phyloP scores from a whole-genome alignment of 805 yeast genomes.

The Teunomyces gatunensis region DNA sequence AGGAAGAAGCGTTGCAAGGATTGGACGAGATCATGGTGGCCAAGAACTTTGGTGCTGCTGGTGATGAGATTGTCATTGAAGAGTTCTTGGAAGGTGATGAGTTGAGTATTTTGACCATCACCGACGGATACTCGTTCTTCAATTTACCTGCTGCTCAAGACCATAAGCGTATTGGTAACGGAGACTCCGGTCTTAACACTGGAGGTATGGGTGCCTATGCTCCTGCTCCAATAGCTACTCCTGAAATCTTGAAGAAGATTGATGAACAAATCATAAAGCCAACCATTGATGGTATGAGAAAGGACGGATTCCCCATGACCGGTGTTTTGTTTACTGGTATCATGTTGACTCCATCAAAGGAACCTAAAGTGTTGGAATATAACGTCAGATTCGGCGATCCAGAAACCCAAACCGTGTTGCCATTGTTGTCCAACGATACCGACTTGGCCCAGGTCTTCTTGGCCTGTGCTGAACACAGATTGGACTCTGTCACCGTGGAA shows the following conservation, averaged over 20 bases:
- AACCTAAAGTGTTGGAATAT: conserved; percentile 95
- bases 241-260: conserved; percentile 65
- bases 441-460: conserved; percentile 90
- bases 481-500: conserved; percentile 71
- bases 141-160: conserved; percentile 98
- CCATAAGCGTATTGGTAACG: conserved; percentile 92
- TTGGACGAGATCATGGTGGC: conserved; percentile 86
- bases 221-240: conserved; percentile 94
- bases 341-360: conserved; percentile 73
- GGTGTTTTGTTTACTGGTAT: conserved; percentile 96
- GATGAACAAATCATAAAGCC: conserved; percentile 79
- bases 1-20: conserved; percentile 82
- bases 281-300: conserved; percentile 93
- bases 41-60: conserved; percentile 88
- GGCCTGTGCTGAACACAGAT: conserved; percentile 91
- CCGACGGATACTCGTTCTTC: conserved; percentile 89
- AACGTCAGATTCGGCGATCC: conserved; percentile 99
- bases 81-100: conserved; percentile 97
- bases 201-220: conserved; percentile 99
- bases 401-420: conserved; percentile 95
- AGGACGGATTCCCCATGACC: conserved; percentile 90
- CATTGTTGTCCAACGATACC: conserved; percentile 76
- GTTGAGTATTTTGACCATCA: conserved; percentile 83
- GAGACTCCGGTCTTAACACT: conserved; percentile 91
- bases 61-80: conserved; percentile 89